Evolutionary conservation across 164 flowering plant genomes (phyloP), one percentile per base, ranked within the genome.

Genomic region (Magnolia kwangsiensis): DNA sequence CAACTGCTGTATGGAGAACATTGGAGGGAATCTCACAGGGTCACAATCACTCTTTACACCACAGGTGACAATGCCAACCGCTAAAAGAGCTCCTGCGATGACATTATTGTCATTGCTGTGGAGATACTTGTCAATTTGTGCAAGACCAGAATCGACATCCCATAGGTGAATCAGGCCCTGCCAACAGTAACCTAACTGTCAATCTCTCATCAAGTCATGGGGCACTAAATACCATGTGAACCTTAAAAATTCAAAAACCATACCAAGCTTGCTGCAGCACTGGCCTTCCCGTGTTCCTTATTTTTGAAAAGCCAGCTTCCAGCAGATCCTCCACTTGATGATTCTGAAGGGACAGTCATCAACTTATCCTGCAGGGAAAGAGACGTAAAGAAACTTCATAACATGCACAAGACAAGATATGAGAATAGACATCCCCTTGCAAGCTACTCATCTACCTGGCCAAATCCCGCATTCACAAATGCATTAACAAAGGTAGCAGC

Each of bases 211-310:
- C 19, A 50, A 29, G 6, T 66, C 63, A 50, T 13, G 8, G 14
- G 14, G 61, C 16, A 13, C 49, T 24, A 8, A 72, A 64, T 14
- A 21, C 55, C 58, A 74, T 8, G 50, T 21, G 70, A 7, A 8
- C 2, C 13, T 55, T 55, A 19, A n/a, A 61, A 23, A 14, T 0
- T 19, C 61, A 63, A 63, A 65, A 51, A 19, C 71, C 85, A 80
- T 84, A 96, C 99, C 90, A 94, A 82, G 88, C 99, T 96, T 31
- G 98, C 99, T n/a, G 97, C 98, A 81, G 99, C 99, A 86, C 99
- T 96, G 75, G 92, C 83, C 80, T 93, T 96, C 80, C 99, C 99
- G 78, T 96, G 98, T 74, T 96, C 99, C 83, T 94, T 96, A 80
- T 96, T 94, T 82, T 96, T 96, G 79, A 91, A 96, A 73, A 96